These are phyloP conservation scores for Epichloe aotearoae DNA, from an alignment of 2,329 filamentous ascomycete genomes.

Conservation along the genomic window DNA sequence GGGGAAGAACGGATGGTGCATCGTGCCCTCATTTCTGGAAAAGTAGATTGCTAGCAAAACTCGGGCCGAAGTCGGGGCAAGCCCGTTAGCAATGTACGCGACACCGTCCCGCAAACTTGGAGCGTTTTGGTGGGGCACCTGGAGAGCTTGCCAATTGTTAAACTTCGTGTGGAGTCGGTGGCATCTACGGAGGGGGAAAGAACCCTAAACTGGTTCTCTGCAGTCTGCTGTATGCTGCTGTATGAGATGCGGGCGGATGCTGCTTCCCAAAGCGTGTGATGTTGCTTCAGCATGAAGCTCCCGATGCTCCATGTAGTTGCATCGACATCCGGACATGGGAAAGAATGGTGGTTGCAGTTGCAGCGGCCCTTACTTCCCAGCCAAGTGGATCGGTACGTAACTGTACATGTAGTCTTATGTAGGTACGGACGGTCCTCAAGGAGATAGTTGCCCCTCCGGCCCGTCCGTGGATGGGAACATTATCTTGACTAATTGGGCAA, in stretches of 20 bases:
- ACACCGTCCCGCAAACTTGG: background rate
- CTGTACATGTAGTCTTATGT: no score
- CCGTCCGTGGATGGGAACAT: background rate
- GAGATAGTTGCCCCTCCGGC: background rate
- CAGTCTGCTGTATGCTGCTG: background rate
- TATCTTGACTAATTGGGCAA: background rate
- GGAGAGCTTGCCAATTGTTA: background rate
- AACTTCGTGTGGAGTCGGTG: no score
- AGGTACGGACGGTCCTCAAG: no score
- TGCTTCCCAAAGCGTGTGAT: background rate
- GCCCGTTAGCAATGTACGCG: background rate
- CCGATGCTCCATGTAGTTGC: background rate
- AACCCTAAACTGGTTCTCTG: background rate
- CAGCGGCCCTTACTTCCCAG: no score
- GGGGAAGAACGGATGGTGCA: background rate
- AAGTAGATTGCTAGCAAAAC: background rate
- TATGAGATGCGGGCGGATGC: background rate
- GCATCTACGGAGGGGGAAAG: no score
- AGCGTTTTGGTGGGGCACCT: background rate
- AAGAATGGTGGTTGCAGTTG: background rate
- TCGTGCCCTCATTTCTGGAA: background rate
- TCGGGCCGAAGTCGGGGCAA: background rate
- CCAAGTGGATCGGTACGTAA: no score
- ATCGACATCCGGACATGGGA: background rate
- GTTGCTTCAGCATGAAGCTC: background rate